phyloP scores from a whole-genome alignment of 1,284 basidiomycete species.

The Anthracocystis setariae region DNA sequence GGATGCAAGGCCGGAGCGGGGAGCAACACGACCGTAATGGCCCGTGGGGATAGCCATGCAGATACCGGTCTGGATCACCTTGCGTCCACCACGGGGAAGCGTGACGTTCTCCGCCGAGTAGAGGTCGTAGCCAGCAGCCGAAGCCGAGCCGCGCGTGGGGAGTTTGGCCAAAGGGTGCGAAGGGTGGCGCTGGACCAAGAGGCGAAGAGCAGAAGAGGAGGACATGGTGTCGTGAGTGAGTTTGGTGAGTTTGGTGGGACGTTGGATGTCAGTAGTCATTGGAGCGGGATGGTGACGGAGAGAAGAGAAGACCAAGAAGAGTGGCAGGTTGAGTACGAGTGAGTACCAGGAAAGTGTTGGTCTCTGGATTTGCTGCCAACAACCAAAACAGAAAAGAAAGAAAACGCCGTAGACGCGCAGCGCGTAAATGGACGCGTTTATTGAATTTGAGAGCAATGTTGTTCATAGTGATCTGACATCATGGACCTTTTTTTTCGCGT shows the following conservation, averaged over 20 bases:
- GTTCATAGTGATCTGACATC: constrained; percentile 16
- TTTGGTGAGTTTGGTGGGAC: constrained; percentile 22
- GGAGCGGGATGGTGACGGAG: background rate
- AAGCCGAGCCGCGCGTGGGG: constrained; percentile 85
- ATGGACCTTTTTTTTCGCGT: background rate
- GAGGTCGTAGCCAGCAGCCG: constrained; percentile 92
- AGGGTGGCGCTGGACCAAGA: constrained; percentile 86
- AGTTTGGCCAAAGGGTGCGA: constrained; percentile 77
- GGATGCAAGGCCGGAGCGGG: constrained; percentile 89
- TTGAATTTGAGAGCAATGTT: background rate
- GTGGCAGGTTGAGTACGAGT: background rate
- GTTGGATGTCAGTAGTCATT: constrained; percentile 12
- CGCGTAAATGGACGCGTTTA: constrained; percentile 38
- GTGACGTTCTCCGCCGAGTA: constrained; percentile 75
- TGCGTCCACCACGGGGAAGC: constrained; percentile 75
- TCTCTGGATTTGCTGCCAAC: constrained; percentile 3
- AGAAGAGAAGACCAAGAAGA: background rate
- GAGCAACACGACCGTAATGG: constrained; percentile 94
- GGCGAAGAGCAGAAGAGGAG: constrained; percentile 58
- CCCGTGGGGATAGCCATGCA: constrained; percentile 90
- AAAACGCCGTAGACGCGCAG: constrained; percentile 10
- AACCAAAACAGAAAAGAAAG: too few relatives aligned
- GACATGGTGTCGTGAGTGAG: constrained; percentile 17
- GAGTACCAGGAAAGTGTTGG: constrained; percentile 32
- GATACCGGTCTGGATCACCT: constrained; percentile 87